Base-by-base conservation (phyloP, 2,329 filamentous ascomycete genomes). In the Xylariaceae sp. region DNA sequence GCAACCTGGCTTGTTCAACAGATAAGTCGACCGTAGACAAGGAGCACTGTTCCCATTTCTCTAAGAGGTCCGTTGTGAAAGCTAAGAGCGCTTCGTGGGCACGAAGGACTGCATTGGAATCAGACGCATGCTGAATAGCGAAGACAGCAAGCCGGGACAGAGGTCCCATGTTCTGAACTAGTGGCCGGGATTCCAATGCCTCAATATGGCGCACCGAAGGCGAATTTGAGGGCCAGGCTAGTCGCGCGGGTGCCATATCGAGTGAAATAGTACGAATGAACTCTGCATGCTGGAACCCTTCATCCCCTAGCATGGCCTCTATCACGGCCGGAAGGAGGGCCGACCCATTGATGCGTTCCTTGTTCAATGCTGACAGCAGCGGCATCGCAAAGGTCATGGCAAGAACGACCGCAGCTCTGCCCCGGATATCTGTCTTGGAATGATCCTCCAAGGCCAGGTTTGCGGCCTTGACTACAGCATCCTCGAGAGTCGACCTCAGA, bases 371-470 rank as follows among this genome's bases (percentile, higher is more conserved):
- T 0, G 86, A 83, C 7, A 96, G 71, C 22, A 88, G 75, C 3
- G 87, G 85, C 60, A 95, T 92, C 1, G 84, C 84, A 65, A 90
- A 89, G 60, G 88, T 90, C 57, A 96, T 72, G 0, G 89, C 85
- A 61, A 94, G 77, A 0, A 86, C 80, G 31, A 93, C 81, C 6
- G 80, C 78, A 6, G 69, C 74, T 7, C 71, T 70, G 0, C 75
- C 77, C 12, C 74, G 61, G 6, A 63, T 69, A 1, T 70, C 74
- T 11, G 76, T 74, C 41, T 71, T 66, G 16, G 65, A 60, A 11
- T 69, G 67, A 5, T 75, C 69, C 48, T 76, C 71, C n/a, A 96
- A 70, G 0, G 90, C 86, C n/a, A 94, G 73, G 63, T 94, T 93
- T 1, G 84, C 77, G 10, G 90, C 89, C 31, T 80, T 84, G 9